phyloP scores from a whole-genome alignment of 768 basidiomycete species.

The Lactarius pseudohatsudake region DNA sequence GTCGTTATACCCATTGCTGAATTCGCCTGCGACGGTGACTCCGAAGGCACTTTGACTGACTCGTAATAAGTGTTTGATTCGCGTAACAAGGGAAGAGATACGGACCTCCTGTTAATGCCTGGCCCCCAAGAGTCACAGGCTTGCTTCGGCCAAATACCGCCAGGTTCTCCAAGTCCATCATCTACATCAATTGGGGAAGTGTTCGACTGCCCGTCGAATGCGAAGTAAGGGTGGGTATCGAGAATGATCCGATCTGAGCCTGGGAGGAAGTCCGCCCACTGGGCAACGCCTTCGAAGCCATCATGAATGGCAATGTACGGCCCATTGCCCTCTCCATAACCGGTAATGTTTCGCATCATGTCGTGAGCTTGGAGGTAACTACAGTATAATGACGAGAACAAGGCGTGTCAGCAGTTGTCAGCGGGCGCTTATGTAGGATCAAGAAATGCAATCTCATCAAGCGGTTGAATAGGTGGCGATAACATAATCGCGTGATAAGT shows the following conservation, averaged over 20 bases:
- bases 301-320: constrained; percentile 58
- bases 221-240: constrained; percentile 53
- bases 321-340: constrained; percentile 64
- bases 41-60: constrained; percentile 57
- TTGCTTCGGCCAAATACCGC: constrained; percentile 33
- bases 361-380: constrained; percentile 61
- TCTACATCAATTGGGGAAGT: constrained; percentile 30
- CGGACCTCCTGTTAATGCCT: constrained; percentile 43
- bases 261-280: constrained; percentile 44
- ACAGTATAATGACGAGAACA: constrained; percentile 42
- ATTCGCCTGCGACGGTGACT: constrained; percentile 74
- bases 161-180: constrained; percentile 38
- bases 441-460: constrained; percentile 9
- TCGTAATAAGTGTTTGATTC: constrained; percentile 6
- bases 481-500: constrained; percentile 6
- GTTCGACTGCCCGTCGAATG: constrained; percentile 28
- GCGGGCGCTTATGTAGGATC: constrained; percentile 1
- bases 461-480: constrained; percentile 8
- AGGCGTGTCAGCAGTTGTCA: constrained; percentile 29
- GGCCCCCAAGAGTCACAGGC: constrained; percentile 45
- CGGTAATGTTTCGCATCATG: constrained; percentile 75
- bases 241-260: constrained; percentile 47
- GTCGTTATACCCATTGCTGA: constrained; percentile 63
- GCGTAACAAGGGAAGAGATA: constrained; percentile 26
- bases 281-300: constrained; percentile 51